Base-by-base conservation (phyloP, 768 basidiomycete species). In the Hysterangium stoloniferum region DNA sequence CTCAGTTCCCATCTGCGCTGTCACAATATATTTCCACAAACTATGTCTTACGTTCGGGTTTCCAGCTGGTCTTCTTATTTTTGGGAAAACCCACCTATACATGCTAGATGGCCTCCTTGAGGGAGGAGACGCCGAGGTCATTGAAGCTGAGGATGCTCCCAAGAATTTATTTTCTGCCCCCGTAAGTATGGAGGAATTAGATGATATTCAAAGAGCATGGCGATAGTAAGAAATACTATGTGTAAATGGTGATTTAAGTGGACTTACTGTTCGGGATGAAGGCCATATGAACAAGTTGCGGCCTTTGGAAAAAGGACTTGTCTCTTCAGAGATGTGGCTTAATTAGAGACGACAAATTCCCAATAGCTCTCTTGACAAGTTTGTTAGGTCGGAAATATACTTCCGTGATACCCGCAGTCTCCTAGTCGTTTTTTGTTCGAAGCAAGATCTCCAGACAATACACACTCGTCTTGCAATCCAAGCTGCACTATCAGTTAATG, bases 321-420 rank as follows among this genome's bases (percentile, higher is more conserved):
- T 68, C 67, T 96, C 17, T 95, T 97, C 66, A 79, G 90, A 20
- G 91, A 95, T 60, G 89, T 95, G 12, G 92, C 82, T 87, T 91
- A 61, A 70, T 86, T 70, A 6, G 2, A 22, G 13, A 25, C 43
- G 11, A n/a, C 35, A 29, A 40, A 40, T 52, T 33, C 29, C 45
- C 12, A 15, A 31, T 22, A 12, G 38, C 41, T 6, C 32, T 24
- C 5, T 9, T 2, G 28, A 29, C 37, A 32, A 20, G 3, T 17
- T 20, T 47, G 13, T 45, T 54, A 93, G 90, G 0, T 71, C 95
- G 13, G 94, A 97, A 63, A 74, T 97, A 8, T 95, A 94, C 67
- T 91, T 96, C 73, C 84, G 81, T 58, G 94, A 97, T 58, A 91
- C 89, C 57, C 80, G 89, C 6, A 93, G 89, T 13, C 69, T 96